These are phyloP conservation scores for Xerocomus amazonicus DNA, from an alignment of 1,284 basidiomycete genomes.

Conservation along the genomic window DNA sequence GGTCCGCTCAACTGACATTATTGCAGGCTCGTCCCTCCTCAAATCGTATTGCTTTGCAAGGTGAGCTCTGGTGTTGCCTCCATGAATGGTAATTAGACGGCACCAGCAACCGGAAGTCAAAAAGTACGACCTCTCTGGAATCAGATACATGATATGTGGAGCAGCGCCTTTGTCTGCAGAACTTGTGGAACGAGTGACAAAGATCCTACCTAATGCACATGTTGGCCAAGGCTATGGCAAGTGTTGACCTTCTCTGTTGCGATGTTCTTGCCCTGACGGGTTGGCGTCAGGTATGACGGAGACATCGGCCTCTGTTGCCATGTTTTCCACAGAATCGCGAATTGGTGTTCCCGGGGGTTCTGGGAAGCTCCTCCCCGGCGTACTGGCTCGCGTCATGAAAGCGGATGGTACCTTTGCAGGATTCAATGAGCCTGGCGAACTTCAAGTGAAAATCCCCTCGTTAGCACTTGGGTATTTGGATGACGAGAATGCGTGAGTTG, in stretches of 20 bases:
- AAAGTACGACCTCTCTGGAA: slow-evolving; percentile 60
- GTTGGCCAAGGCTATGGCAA: slow-evolving; percentile 68
- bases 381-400: slow-evolving; percentile 52
- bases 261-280: background rate
- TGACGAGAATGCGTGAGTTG: slow-evolving; percentile 59
- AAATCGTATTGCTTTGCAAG: slow-evolving; percentile 69
- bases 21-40: slow-evolving; percentile 64
- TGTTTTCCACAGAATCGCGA: slow-evolving; percentile 45
- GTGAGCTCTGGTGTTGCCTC: slow-evolving; percentile 31
- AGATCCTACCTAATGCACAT: slow-evolving; percentile 53
- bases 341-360: slow-evolving; percentile 55
- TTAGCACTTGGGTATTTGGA: slow-evolving; percentile 56
- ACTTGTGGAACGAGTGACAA: slow-evolving; percentile 51
- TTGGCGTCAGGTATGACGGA: slow-evolving; percentile 47
- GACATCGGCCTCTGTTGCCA: slow-evolving; percentile 48
- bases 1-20: slow-evolving; percentile 1
- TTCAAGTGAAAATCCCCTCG: slow-evolving; percentile 54
- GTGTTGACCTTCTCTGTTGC: slow-evolving; percentile 1
- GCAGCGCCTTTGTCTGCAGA: slow-evolving; percentile 75
- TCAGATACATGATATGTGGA: slow-evolving; percentile 62
- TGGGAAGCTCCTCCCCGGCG: slow-evolving; percentile 53
- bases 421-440: slow-evolving; percentile 60
- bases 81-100: slow-evolving; percentile 1
- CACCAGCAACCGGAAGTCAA: slow-evolving; percentile 61
- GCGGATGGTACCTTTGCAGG: slow-evolving; percentile 54